phyloP scores from a whole-genome alignment of 1,139 yeast species.

The Lodderomyces metapsilosis region DNA sequence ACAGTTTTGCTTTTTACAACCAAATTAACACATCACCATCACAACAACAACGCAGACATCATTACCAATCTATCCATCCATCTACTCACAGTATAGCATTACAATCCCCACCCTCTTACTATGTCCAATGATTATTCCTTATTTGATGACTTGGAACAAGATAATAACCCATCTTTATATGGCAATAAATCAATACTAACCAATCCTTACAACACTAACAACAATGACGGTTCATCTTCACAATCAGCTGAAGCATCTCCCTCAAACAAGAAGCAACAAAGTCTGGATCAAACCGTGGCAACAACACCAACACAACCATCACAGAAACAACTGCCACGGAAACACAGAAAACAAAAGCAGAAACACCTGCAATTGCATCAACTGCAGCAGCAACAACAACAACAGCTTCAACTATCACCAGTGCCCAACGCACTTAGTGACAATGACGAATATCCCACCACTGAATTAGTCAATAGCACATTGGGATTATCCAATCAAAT shows the following conservation, averaged over 20 bases:
- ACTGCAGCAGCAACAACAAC: not conserved
- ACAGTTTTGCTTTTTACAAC: no score
- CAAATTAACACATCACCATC: no score
- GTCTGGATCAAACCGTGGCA: not conserved
- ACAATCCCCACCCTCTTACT: not conserved
- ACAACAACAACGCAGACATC: no score
- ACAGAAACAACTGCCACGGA: not conserved
- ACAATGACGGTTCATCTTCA: conserved; percentile 1
- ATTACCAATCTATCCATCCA: no score
- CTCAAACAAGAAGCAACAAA: not conserved
- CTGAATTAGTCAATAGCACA: conserved; percentile 32
- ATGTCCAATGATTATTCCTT: conserved; percentile 19
- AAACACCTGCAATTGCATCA: not conserved
- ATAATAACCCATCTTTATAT: conserved; percentile 48
- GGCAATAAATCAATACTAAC: conserved; percentile 30
- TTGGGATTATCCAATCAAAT: conserved; percentile 41
- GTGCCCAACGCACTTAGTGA: not conserved
- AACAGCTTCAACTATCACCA: conserved; percentile 3
- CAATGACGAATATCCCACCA: conserved; percentile 15
- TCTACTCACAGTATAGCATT: no score
- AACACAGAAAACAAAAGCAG: conserved; percentile 1
- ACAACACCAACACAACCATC: conserved; percentile 1
- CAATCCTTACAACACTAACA: conserved; percentile 24
- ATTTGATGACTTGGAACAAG: conserved; percentile 46
- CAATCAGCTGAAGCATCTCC: conserved; percentile 1